Base-by-base conservation (phyloP, 2,329 filamentous ascomycete species). In the Alternaria consortialis region DNA sequence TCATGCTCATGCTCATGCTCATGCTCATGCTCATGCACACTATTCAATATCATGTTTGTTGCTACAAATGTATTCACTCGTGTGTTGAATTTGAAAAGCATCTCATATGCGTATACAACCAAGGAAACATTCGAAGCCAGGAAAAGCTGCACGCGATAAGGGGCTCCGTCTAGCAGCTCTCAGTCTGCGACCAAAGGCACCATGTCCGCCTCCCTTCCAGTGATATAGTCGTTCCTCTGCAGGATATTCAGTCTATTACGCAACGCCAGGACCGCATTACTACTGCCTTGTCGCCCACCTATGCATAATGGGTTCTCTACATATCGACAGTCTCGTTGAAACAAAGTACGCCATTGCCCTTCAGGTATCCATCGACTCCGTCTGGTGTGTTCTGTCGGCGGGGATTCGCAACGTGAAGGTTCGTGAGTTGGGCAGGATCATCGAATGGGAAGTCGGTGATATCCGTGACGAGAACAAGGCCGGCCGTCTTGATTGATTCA, bases 401-500 rank as follows among this genome's bases (percentile, higher is more conserved):
- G 6, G 75, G 75, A 47, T 73, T 62, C 8, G 75, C 73, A 23
- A 76, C 86, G 83, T 64, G 76, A 75, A 71, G 81, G 72, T 46
- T 80, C 71, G 15, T 34, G 4, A 70, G 34, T 70, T 66, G 39
- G 60, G 65, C 48, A 65, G 77, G 74, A 64, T 70, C 53, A 17
- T 81, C 77, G 13, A 79, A 67, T 17, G 77, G 43, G 69, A 80
- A 87, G 58, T 88, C 85, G 5, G 91, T 92, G 67, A 91, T 92
- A 76, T 99, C 94, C 53, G 92, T 91, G 15, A 99, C 94, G 37
- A 99, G 86, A 5, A 97, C 94, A 52, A 99, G 84, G 27, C 95
- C 94, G 50, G 97, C 91, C 27, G 93, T 93, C 80, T 98, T 98
- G 81, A 99, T 94, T 2, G 94, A 92, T 68, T 96, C 92, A 54